Evolutionary conservation across 2,329 filamentous ascomycete species (phyloP), one percentile per base, ranked within the genome.

Genomic region (Cladosporium sp.): DNA sequence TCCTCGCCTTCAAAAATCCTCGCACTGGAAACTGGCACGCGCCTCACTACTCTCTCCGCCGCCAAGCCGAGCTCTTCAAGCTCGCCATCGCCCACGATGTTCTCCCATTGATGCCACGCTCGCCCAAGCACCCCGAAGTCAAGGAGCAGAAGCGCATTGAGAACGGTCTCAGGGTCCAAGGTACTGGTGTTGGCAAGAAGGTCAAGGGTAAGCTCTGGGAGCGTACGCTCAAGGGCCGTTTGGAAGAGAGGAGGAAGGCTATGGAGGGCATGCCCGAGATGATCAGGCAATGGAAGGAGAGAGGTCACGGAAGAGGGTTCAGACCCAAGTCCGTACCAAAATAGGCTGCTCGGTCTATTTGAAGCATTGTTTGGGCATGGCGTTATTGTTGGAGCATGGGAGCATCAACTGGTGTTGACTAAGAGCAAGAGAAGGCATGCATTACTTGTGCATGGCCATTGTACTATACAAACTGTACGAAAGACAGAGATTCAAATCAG

Each of bases 201-300:
- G 92, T 96, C 68, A 98, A 97, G 85, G 93, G 93, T 69, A 92
- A 96, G 72, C 78, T 83, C 61, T 88, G 91, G 82, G 93, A 98
- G 77, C 82, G 93, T 67, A 86, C 85, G 63, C 75, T 96, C 74
- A 84, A 87, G 72, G 77, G 79, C 54, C 83, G 84, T 77, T 82
- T 97, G 79, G 89, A 95, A 69, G 83, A 87, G 74, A 84, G 90
- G 72, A 86, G 86, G 78, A 80, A 88, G 70, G 93, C 93, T 53
- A 96, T 97, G 88, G 70, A 94, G 74, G 84, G 85, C 53, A 98
- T 98, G 93, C 90, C 92, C 56, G 82, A 85, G 64, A 80, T 97
- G 74, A 88, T 98, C 68, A 82, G 86, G 69, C 78, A 86, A 69
- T 98, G 92, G 93, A 95, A 95, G 73, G 84, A 86, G 81, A 88